These are phyloP conservation scores for Hymenoscyphus fraxineus DNA, from an alignment of 2,329 filamentous ascomycete genomes.

Conservation along the genomic window DNA sequence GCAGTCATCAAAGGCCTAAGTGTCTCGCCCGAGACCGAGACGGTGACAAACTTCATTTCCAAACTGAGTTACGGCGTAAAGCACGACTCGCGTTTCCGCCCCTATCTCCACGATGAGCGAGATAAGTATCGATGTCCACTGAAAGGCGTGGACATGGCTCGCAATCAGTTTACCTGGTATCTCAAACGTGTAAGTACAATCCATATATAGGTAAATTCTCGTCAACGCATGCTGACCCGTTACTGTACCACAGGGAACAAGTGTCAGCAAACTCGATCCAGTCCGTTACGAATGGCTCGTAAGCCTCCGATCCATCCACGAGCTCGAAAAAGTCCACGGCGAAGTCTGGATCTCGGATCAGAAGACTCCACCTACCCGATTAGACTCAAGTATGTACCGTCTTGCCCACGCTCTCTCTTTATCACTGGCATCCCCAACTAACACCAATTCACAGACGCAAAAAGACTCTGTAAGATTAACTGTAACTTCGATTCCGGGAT, in stretches of 20 bases:
- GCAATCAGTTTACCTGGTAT: constrained; percentile 8
- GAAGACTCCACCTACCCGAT: too few relatives aligned
- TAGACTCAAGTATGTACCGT: too few relatives aligned
- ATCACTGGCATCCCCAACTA: too few relatives aligned
- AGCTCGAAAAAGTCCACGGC: neutral
- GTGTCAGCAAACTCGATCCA: constrained; percentile 6
- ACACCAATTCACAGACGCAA: too few relatives aligned
- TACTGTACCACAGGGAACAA: neutral
- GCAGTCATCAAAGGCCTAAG: constrained; percentile 8
- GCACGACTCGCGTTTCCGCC: neutral
- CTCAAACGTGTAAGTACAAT: constrained; percentile 3
- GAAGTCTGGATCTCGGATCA: constrained; percentile 4
- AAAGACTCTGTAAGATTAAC: too few relatives aligned
- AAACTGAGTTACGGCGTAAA: neutral
- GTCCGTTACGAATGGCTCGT: neutral
- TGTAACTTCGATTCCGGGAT: neutral
- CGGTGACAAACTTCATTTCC: constrained; percentile 4
- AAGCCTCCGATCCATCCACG: neutral
- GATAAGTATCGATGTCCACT: constrained; percentile 4
- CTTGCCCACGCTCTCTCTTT: too few relatives aligned
- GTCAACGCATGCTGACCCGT: neutral
- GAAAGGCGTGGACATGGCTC: neutral
- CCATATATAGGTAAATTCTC: neutral
- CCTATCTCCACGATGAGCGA: neutral
- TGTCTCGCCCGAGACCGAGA: neutral